Conservation (phyloP, 257 asterid genomes). For the Datura wrightii region DNA sequence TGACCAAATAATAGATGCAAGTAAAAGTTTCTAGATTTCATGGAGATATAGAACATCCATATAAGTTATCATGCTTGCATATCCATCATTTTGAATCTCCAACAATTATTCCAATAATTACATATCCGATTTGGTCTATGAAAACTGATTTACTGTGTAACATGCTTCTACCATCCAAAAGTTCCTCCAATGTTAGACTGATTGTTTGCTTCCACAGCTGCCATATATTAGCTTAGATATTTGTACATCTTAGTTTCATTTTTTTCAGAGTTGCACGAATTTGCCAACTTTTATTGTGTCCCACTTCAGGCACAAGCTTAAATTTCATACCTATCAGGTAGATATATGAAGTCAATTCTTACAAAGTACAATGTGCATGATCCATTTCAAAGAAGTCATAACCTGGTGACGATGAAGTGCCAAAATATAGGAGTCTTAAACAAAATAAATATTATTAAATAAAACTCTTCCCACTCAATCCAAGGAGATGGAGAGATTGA, state of each 20-base stretch:
- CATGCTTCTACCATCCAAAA: constrained; percentile 13
- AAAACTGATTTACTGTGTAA: constrained; percentile 10
- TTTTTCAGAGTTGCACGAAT: constrained; percentile 52
- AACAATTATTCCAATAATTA: too few relatives aligned
- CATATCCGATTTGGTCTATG: too few relatives aligned
- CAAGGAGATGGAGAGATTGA: too few relatives aligned
- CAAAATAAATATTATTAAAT: constrained; percentile 8
- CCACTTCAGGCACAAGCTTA: constrained; percentile 76
- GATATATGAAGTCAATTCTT: constrained; percentile 14
- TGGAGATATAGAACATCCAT: too few relatives aligned
- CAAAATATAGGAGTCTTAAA: background rate
- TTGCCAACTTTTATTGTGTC: constrained; percentile 77
- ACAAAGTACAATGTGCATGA: background rate
- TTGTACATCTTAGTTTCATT: constrained; percentile 12
- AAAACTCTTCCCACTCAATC: background rate
- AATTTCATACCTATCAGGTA: background rate
- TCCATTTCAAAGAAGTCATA: background rate
- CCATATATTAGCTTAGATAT: background rate
- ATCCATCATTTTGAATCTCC: too few relatives aligned
- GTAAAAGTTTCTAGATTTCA: too few relatives aligned
- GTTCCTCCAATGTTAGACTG: background rate
- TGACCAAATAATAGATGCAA: too few relatives aligned
- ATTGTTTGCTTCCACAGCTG: constrained; percentile 9
- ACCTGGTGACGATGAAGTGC: constrained; percentile 6
- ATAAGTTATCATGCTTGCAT: too few relatives aligned